phyloP scores from a whole-genome alignment of 768 basidiomycete genomes.

The Mycena rebaudengoi region DNA sequence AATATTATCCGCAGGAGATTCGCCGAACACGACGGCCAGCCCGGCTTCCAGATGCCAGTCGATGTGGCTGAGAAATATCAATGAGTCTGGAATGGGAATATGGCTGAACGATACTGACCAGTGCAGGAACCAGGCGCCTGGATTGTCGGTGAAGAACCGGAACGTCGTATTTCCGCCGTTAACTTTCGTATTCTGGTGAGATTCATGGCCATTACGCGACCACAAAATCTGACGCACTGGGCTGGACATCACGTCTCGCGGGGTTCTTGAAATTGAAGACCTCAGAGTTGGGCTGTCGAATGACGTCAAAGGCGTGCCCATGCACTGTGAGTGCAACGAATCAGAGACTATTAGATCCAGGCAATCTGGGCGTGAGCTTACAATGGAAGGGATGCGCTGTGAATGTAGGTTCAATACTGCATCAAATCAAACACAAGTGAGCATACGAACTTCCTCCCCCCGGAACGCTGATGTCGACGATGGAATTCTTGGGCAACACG shows the following conservation, averaged over 20 bases:
- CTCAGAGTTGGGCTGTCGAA: not conserved
- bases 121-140: conserved; percentile 17
- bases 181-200: not conserved
- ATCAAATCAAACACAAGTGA: not conserved
- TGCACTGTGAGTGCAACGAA: conserved; percentile 11
- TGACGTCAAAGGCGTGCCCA: conserved; percentile 25
- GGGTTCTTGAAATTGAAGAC: conserved; percentile 22
- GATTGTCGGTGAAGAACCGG: conserved; percentile 11
- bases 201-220: not conserved
- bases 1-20: no score
- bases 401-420: not conserved
- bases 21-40: no score
- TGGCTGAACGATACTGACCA: not conserved
- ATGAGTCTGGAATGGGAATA: no score
- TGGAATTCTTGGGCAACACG: conserved; percentile 47
- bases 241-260: conserved; percentile 19
- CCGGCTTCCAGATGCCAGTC: no score
- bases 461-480: conserved; percentile 53
- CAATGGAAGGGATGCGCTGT: conserved; percentile 26
- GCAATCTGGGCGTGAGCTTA: not conserved
- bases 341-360: not conserved
- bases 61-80: not conserved
- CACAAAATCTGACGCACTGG: not conserved
- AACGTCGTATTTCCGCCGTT: conserved; percentile 17
- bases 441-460: conserved; percentile 34